Evolutionary conservation across 148 eudicot genomes (phyloP).

Genomic region (Persicaria maculosa): DNA sequence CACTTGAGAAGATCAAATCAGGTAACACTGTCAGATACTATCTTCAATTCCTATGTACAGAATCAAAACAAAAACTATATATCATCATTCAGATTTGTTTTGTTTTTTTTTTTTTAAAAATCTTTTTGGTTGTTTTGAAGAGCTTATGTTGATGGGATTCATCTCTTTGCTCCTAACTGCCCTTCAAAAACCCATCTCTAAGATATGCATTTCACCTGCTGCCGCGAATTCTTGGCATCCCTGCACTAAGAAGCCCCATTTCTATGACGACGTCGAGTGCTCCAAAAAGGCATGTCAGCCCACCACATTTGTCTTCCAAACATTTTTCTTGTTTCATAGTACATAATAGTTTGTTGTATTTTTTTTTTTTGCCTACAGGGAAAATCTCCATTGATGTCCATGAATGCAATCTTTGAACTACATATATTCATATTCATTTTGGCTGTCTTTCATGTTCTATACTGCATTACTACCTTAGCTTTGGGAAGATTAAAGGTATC

Average conservation of each 20-base stretch:
- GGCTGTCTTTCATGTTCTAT: conserved; percentile 50
- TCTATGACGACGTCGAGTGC: conserved; percentile 17
- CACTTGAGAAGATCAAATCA: conserved; percentile 49
- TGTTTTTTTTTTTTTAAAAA: too few relatives aligned
- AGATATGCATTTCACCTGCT: conserved; percentile 22
- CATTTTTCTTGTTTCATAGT: background rate
- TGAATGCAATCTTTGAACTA: conserved; percentile 47
- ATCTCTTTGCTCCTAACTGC: conserved; percentile 28
- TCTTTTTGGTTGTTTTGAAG: conserved; percentile 19
- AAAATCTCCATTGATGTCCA: conserved; percentile 41
- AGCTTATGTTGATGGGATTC: conserved; percentile 56
- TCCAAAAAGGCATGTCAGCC: conserved; percentile 6
- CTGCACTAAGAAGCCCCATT: conserved; percentile 8
- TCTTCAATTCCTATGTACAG: background rate
- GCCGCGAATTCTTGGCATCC: conserved; percentile 30
- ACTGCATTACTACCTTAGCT: conserved; percentile 41
- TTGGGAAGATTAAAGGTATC: conserved; percentile 46
- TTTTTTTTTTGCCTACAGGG: conserved; percentile 24
- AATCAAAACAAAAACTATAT: background rate
- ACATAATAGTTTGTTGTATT: background rate
- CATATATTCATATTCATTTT: conserved; percentile 55
- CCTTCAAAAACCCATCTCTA: conserved; percentile 16
- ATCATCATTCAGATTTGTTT: background rate
- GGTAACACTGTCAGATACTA: conserved; percentile 21
- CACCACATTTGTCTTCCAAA: background rate